Evolutionary conservation across 345 rosid genomes (phyloP).

Genomic region (Ceriops tagal): DNA sequence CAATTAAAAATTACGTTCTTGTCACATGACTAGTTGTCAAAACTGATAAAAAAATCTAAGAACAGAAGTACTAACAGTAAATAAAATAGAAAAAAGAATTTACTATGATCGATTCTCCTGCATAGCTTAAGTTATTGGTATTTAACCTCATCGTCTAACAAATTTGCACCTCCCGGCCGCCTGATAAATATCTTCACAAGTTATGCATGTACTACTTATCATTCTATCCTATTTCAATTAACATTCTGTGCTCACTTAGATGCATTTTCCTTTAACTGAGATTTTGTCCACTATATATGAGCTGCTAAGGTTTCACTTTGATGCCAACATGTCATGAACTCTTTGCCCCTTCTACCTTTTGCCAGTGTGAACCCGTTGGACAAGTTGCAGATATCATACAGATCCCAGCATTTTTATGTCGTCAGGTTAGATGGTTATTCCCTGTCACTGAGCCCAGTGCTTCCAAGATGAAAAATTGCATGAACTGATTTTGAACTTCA

Average conservation of each 20-base stretch:
- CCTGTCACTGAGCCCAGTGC: not conserved
- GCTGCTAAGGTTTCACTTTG: not conserved
- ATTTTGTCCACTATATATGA: not conserved
- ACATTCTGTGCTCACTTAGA: too few species aligned
- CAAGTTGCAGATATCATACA: slow-evolving; percentile 91
- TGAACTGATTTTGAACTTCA: slow-evolving; percentile 2
- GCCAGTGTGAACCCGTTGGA: slow-evolving; percentile 82
- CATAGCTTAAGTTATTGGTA: too few species aligned
- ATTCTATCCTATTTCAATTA: not conserved
- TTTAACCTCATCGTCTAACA: too few species aligned
- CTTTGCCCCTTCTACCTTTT: slow-evolving; percentile 16
- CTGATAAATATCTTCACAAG: too few species aligned
- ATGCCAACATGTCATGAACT: slow-evolving; percentile 18
- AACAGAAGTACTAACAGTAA: too few species aligned
- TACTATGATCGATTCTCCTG: too few species aligned
- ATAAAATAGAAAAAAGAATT: too few species aligned
- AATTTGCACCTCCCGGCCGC: too few species aligned
- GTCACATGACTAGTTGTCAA: too few species aligned
- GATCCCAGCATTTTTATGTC: slow-evolving; percentile 96
- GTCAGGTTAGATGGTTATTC: slow-evolving; percentile 55
- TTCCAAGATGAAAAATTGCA: slow-evolving; percentile 14
- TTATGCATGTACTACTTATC: not conserved
- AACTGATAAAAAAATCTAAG: too few species aligned
- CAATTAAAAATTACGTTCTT: too few species aligned
- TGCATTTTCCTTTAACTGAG: not conserved